Base-by-base conservation (phyloP, 495 filamentous ascomycete genomes). In the Daldinia childiae region DNA sequence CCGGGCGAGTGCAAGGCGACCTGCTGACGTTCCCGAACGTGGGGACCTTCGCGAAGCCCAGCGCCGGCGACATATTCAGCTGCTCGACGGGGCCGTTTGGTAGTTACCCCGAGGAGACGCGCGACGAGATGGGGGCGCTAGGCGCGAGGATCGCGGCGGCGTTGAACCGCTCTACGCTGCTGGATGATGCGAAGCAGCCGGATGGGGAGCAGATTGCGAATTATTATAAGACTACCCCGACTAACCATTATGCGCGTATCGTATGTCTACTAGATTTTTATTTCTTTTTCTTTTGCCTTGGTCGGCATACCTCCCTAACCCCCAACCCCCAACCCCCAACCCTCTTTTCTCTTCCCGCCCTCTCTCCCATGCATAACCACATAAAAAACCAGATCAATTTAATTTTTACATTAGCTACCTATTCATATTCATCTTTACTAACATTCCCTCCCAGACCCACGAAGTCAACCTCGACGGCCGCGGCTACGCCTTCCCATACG, bases 401-500 rank as follows among this genome's bases (percentile, higher is more conserved):
- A 34, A 32, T 11, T 11, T 11, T 11, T 3, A 11, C 32, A 34
- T n/a, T n/a, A n/a, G n/a, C n/a, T 34, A 34, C 6, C 5, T 29
- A 29, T 29, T 6, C 9, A 34, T 34, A 34, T 34, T 3, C 32
- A 34, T 34, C 3, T 9, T 48, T n/a, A 54, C 50, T 54, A 54
- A 54, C 50, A n/a, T 4, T 5, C 32, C 34, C 34, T 36, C 27
- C 14, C 30, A 57, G 54, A 30, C 90, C 62, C 91, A 94, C 79
- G 82, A 76, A 27, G 84, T 83, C 41, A 89, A 88, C 67, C 67
- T 87, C 6, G 90, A 90, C 78, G 82, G 85, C 3, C 79, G 84
- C 14, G 91, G 91, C 2, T 94, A 93, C 80, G 89, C 90, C 2
- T 93, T 93, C 72, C 90, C 91, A 0, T 94, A 93, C 74, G 91